Evolutionary conservation across 768 basidiomycete genomes (phyloP), one percentile per base, ranked within the genome.

Genomic region (Suillus luteus): DNA sequence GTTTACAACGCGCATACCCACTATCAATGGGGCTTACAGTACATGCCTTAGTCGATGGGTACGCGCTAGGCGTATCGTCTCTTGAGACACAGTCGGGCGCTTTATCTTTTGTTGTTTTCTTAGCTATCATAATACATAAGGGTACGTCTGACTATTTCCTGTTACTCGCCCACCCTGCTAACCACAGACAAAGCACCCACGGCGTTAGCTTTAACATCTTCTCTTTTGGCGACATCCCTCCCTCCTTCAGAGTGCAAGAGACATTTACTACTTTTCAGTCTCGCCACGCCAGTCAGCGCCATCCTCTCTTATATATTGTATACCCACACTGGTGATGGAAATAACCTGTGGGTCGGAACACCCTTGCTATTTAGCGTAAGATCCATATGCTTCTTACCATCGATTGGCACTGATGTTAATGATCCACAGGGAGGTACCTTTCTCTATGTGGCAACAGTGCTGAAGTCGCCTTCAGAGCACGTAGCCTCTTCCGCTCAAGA

Each of bases 41-140:
- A 31, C 96, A 99, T 71, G 92, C 88, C 1, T 81, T 95, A 55
- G 92, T 95, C 0, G 97, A 99, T 75, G 96, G 97, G 4, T 87
- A 97, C 63, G 94, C 93, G 2, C 79, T 99, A 44, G 97, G 96
- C 27, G 90, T 95, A 22, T 90, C 91, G 3, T 82, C 84, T 14
- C 77, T 89, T 11, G 70, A 72, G 22, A 63, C 75, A 0, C 78
- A 66, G 62, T 76, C 79, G 19, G 79, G 78, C 27, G 81, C 79
- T 41, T 72, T 98, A 38, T 92, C 95, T 1, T 71, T 94, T 11
- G 81, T 98, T 49, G 90, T 99, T 4, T 99, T 99, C 73, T 72
- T 97, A 27, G 96, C 97, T 3, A 85, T 99, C 48, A 82, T 93
- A 55, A 81, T 99, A 24, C 97, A 99, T 77, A 99, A 99, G 85